Evolutionary conservation across 108 stramenopile genomes (phyloP).

Genomic region (Thalassiosira profunda): DNA sequence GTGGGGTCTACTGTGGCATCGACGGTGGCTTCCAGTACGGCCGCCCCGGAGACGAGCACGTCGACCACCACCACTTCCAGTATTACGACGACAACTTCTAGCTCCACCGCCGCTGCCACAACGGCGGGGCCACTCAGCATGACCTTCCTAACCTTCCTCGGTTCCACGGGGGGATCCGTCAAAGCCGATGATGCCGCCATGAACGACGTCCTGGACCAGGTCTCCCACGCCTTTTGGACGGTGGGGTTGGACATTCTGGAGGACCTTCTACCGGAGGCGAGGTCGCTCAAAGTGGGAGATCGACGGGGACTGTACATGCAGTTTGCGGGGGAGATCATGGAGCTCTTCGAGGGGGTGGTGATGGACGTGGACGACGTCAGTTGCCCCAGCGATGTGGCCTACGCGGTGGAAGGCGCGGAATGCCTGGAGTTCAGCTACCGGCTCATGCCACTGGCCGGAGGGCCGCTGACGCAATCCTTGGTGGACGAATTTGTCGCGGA

Average conservation of each 20-base stretch:
- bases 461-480: not conserved
- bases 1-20: too few species aligned
- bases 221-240: slow-evolving; percentile 68
- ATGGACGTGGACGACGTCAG: slow-evolving; percentile 16
- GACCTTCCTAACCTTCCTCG: slow-evolving; percentile 53
- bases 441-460: slow-evolving; percentile 4
- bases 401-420: not conserved
- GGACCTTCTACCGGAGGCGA: too few species aligned
- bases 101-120: too few species aligned
- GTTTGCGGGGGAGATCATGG: slow-evolving; percentile 9
- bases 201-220: slow-evolving; percentile 1
- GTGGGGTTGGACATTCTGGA: slow-evolving; percentile 54
- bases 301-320: not conserved
- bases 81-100: too few species aligned
- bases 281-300: not conserved
- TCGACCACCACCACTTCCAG: too few species aligned
- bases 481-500: not conserved
- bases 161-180: not conserved
- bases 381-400: slow-evolving; percentile 1
- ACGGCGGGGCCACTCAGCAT: slow-evolving; percentile 31
- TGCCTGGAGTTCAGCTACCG: slow-evolving; percentile 8
- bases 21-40: too few species aligned
- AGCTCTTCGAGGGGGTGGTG: slow-evolving; percentile 8
- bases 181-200: too few species aligned
- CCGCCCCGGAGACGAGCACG: too few species aligned